Evolutionary conservation across 345 rosid species (phyloP), one percentile per base, ranked within the genome.

Genomic region (Lumnitzera racemosa): DNA sequence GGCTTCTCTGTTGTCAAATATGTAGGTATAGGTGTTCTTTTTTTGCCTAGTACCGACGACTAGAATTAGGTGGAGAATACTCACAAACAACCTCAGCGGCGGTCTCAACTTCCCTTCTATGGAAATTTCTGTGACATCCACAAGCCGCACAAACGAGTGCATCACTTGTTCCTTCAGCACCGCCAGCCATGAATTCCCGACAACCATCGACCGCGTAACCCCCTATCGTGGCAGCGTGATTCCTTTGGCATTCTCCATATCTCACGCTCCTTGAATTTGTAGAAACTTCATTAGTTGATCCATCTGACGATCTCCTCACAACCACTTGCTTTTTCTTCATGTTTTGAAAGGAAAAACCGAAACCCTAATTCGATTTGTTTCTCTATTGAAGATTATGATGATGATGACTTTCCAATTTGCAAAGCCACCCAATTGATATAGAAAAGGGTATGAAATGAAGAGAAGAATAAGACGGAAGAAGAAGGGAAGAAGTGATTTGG

Each of bases 151-250:
- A 68, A 47, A 43, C 41, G 47, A 68, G 55, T 51, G 72, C 66
- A 27, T 61, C 67, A 11, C 23, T 16, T 2, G 70, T 59, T 31
- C 72, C 72, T 46, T 56, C 72, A 50, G 50, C 72, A 15, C 66
- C 71, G 41, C 61, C 55, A 15, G 71, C 65, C 72, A 68, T 61
- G 66, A 68, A 68, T 23, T 68, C 72, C 49, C 67, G 24, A 24
- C 72, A 68, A 27, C 72, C 72, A n/a, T 68, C 72, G 20, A 68
- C 67, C 3, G 72, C 72, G 16, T 68, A 68, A 11, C 72, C 67
- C 15, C 72, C 72, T 52, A 68, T 50, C 15, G 20, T 12, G 36
- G 72, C 72, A 3, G 72, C 72, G 31, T 68, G 72, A 31, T 68
- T 68, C 72, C 62, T 68, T 65, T 61, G 66, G 66, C 72, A 68